These are phyloP conservation scores for Saccharomyces hybrid DNA, from an alignment of 1,139 yeast species.

Conservation along the genomic window DNA sequence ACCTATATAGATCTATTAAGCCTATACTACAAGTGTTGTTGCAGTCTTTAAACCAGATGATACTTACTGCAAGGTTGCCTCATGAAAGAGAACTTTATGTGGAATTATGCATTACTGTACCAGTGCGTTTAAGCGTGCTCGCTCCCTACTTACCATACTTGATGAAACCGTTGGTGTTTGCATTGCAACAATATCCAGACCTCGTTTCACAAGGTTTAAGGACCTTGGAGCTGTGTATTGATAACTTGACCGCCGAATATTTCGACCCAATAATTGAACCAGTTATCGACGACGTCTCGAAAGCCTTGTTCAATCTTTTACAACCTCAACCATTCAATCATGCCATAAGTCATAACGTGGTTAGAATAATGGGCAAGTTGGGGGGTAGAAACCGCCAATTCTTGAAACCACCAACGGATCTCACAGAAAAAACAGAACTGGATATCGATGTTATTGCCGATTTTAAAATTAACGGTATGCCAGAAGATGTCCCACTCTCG, in stretches of 20 bases:
- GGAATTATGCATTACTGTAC: slow-evolving; percentile 89
- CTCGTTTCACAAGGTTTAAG: slow-evolving; percentile 88
- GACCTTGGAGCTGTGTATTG: slow-evolving; percentile 93
- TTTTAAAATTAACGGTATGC: slow-evolving; percentile 64
- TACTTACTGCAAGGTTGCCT: slow-evolving; percentile 75
- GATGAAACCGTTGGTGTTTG: slow-evolving; percentile 85
- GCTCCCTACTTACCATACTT: slow-evolving; percentile 86
- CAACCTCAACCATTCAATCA: slow-evolving; percentile 84
- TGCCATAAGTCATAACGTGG: slow-evolving; percentile 91
- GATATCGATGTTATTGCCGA: slow-evolving; percentile 65
- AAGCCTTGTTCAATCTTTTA: slow-evolving; percentile 84
- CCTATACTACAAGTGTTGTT: slow-evolving; percentile 82
- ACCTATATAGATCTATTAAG: slow-evolving; percentile 81
- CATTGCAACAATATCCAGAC: slow-evolving; percentile 85
- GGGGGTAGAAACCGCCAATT: slow-evolving; percentile 94
- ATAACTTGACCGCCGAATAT: slow-evolving; percentile 89
- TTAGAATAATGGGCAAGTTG: slow-evolving; percentile 83
- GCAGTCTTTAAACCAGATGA: slow-evolving; percentile 76
- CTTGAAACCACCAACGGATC: slow-evolving; percentile 62
- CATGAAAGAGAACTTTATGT: slow-evolving; percentile 91
- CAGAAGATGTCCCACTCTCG: slow-evolving; percentile 56
- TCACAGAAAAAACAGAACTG: slow-evolving; percentile 49
- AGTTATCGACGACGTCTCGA: slow-evolving; percentile 86
- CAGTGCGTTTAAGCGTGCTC: slow-evolving; percentile 83
- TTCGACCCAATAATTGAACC: slow-evolving; percentile 97